Conservation (phyloP, 1,284 basidiomycete species). For the Pascua guehoae region DNA sequence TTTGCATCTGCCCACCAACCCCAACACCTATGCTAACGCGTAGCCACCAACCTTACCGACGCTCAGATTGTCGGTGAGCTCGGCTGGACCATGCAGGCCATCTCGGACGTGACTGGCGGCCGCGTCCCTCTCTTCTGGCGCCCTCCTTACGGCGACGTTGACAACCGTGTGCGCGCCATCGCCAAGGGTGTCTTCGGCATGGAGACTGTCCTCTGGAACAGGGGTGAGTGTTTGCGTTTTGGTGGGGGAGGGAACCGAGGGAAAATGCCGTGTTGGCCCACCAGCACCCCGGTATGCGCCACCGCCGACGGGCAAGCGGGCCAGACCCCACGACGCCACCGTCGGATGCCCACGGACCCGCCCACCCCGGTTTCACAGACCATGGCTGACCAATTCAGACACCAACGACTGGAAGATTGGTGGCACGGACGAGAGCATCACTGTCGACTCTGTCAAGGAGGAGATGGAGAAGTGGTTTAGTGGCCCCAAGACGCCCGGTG, state of each 20-base stretch:
- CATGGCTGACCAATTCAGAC: slow-evolving; percentile 18
- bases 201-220: slow-evolving; percentile 46
- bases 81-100: slow-evolving; percentile 51
- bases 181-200: slow-evolving; percentile 50
- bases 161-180: slow-evolving; percentile 56
- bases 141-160: slow-evolving; percentile 52
- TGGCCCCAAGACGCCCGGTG: slow-evolving; percentile 32
- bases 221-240: slow-evolving; percentile 15
- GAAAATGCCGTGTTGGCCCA: neutral
- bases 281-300: too few relatives aligned
- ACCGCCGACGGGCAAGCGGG: too few relatives aligned
- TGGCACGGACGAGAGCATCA: slow-evolving; percentile 22
- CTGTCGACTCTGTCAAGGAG: slow-evolving; percentile 23
- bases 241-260: neutral
- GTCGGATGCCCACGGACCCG: too few relatives aligned
- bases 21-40: too few relatives aligned
- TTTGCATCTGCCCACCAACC: slow-evolving; percentile 1
- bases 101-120: slow-evolving; percentile 44
- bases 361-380: too few relatives aligned
- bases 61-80: slow-evolving; percentile 57
- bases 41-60: slow-evolving; percentile 55
- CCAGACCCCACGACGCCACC: too few relatives aligned
- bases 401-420: slow-evolving; percentile 49
- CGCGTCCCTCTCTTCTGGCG: slow-evolving; percentile 48
- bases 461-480: slow-evolving; percentile 27